phyloP scores from a whole-genome alignment of 2,329 filamentous ascomycete genomes.

The Monosporascus cannonballus region DNA sequence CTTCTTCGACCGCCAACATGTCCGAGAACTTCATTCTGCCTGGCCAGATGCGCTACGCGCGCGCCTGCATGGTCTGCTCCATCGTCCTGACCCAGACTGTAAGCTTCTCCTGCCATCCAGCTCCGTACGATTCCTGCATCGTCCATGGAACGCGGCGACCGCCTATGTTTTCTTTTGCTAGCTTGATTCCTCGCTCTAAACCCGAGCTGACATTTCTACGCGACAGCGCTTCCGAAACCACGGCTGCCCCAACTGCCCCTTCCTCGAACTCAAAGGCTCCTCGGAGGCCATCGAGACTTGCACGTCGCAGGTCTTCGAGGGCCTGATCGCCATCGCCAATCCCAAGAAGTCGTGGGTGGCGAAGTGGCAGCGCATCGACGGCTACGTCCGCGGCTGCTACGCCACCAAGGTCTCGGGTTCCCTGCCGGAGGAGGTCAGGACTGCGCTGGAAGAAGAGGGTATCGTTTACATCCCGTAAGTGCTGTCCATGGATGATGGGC shows the following conservation, averaged over 20 bases:
- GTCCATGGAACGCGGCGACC: no score
- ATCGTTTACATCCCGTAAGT: conserved; percentile 61
- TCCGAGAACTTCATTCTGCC: conserved; percentile 62
- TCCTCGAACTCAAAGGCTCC: conserved; percentile 76
- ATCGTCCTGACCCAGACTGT: conserved; percentile 80
- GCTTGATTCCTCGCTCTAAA: no score
- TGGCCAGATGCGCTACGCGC: conserved; percentile 75
- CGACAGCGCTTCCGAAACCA: conserved; percentile 72
- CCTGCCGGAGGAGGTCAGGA: conserved; percentile 59
- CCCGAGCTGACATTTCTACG: background rate
- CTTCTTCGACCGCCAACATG: conserved; percentile 24
- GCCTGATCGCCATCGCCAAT: conserved; percentile 77
- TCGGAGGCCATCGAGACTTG: conserved; percentile 82
- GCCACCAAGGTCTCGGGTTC: conserved; percentile 90
- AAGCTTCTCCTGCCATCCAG: conserved; percentile 24
- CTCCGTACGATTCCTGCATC: background rate
- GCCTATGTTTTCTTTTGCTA: no score
- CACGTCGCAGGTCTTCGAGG: conserved; percentile 95
- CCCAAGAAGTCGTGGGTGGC: conserved; percentile 88
- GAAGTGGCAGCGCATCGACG: conserved; percentile 89
- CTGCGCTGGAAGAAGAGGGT: conserved; percentile 56
- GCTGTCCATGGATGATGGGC: background rate
- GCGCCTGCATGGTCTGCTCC: conserved; percentile 98
- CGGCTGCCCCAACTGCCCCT: conserved; percentile 95
- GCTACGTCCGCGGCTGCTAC: conserved; percentile 84